These are phyloP conservation scores for Rosa chinensis DNA, from an alignment of 306 rosid genomes.

Conservation along the genomic window DNA sequence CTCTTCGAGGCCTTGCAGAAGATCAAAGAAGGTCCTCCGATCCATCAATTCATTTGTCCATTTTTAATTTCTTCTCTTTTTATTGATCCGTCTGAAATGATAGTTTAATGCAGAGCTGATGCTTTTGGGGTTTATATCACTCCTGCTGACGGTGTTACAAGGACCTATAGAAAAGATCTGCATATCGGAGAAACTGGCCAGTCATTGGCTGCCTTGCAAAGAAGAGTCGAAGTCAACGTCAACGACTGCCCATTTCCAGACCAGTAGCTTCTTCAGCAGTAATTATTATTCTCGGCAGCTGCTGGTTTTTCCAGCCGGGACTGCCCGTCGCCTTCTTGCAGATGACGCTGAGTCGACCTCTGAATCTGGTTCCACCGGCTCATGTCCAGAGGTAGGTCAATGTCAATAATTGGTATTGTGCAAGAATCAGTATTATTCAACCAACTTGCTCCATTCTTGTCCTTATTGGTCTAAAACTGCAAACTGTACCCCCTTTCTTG, in stretches of 20 bases:
- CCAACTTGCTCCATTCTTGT: too few species aligned
- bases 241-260: constrained; percentile 26
- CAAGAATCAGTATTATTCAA: too few species aligned
- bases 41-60: background rate
- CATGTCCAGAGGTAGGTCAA: constrained; percentile 15
- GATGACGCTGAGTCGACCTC: background rate
- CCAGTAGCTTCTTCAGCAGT: background rate
- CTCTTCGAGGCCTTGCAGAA: constrained; percentile 37
- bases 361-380: background rate
- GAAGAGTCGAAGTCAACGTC: background rate
- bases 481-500: too few species aligned
- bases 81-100: background rate
- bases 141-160: constrained; percentile 35
- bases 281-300: constrained; percentile 4
- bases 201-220: constrained; percentile 35
- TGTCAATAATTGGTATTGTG: background rate
- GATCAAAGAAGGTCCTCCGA: constrained; percentile 38
- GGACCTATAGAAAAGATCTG: constrained; percentile 25
- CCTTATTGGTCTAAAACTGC: too few species aligned
- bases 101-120: constrained; percentile 29
- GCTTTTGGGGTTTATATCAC: constrained; percentile 41
- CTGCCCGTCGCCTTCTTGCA: constrained; percentile 31
- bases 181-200: constrained; percentile 25
- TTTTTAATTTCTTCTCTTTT: background rate
- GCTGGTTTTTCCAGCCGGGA: constrained; percentile 2